Conservation (phyloP, 257 asterid genomes). For the Avicennia marina region DNA sequence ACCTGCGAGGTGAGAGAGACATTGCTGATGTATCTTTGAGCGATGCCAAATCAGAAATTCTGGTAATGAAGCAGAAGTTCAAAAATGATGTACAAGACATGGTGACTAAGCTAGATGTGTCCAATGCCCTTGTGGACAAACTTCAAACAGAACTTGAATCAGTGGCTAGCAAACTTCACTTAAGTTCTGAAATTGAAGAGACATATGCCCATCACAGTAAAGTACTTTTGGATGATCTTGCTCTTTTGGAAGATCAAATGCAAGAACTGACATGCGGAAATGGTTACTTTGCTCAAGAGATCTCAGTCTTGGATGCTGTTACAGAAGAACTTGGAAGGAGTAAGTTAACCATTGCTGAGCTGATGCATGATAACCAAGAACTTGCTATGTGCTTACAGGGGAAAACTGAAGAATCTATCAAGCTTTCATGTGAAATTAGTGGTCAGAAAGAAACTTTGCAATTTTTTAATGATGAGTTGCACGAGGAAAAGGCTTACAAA, state of each 20-base stretch:
- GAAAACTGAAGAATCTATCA: conserved; percentile 45
- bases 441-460: conserved; percentile 42
- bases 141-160: conserved; percentile 71
- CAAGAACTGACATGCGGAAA: conserved; percentile 50
- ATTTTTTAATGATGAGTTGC: conserved; percentile 46
- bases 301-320: conserved; percentile 43
- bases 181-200: conserved; percentile 57
- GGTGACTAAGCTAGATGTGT: conserved; percentile 44
- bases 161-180: conserved; percentile 50
- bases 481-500: conserved; percentile 36
- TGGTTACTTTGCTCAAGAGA: conserved; percentile 49
- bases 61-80: conserved; percentile 52
- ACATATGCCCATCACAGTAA: conserved; percentile 36
- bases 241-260: conserved; percentile 54
- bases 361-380: conserved; percentile 51
- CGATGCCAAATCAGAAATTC: conserved; percentile 55
- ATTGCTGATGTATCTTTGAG: conserved; percentile 48
- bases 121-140: conserved; percentile 65
- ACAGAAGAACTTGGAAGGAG: conserved; percentile 51
- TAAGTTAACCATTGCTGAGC: conserved; percentile 38
- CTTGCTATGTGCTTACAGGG: conserved; percentile 37
- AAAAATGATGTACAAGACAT: conserved; percentile 41
- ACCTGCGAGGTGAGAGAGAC: conserved; percentile 50
- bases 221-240: conserved; percentile 62
- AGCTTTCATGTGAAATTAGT: conserved; percentile 53